A percentile compares a stretch with the other conserved stretches of the same genome.
Conservation (phyloP, 1,139 yeast genomes). For the Yamadazyma triangularis region DNA sequence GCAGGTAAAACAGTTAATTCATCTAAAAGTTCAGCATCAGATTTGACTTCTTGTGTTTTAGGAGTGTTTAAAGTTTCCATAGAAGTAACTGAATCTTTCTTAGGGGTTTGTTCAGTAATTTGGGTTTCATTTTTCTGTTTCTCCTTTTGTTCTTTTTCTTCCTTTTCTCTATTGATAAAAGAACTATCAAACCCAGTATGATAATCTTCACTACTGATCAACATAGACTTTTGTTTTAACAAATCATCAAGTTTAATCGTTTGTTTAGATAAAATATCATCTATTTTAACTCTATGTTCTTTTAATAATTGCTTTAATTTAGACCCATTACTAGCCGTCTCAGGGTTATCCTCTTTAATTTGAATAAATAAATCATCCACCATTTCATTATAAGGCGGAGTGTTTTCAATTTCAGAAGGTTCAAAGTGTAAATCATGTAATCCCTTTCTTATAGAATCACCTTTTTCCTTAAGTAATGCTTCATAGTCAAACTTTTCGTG, state of each 20-base stretch:
- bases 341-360: constrained; percentile 53
- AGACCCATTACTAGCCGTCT: constrained; percentile 36
- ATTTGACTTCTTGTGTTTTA: constrained; percentile 8
- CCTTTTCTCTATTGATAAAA: constrained; percentile 58
- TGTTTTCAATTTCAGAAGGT: constrained; percentile 54
- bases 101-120: constrained; percentile 3
- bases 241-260: constrained; percentile 60
- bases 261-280: constrained; percentile 56
- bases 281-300: constrained; percentile 68
- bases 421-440: constrained; percentile 38
- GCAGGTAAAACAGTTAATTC: constrained; percentile 45
- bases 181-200: constrained; percentile 94
- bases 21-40: constrained; percentile 26
- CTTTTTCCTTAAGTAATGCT: constrained; percentile 30
- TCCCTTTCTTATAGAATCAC: constrained; percentile 38
- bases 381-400: constrained; percentile 89
- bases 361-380: constrained; percentile 82
- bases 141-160: constrained; percentile 15
- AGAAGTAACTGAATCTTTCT: constrained; percentile 15
- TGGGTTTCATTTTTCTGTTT: too few species aligned
- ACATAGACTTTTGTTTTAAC: constrained; percentile 63
- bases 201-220: constrained; percentile 86
- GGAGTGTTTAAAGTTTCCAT: constrained; percentile 28
- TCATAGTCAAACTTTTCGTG: constrained; percentile 49
- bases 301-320: constrained; percentile 41